Evolutionary conservation across 129 eudicot genomes (phyloP).

Genomic region (Centella asiatica): DNA sequence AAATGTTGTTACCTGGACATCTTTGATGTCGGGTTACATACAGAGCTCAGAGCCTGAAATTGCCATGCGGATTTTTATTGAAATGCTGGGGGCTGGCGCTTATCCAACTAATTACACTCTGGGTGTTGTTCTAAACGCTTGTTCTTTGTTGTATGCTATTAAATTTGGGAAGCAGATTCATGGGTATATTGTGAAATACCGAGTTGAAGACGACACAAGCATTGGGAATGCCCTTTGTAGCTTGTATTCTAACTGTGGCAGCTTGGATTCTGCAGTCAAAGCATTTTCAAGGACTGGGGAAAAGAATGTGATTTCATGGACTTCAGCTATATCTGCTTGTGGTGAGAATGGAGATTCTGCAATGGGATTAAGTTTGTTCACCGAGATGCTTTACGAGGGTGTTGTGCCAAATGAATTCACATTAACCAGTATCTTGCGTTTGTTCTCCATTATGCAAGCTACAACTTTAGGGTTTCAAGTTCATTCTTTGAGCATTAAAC

Average conservation of each 20-base stretch:
- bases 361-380: conserved; percentile 48
- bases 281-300: conserved; percentile 46
- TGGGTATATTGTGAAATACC: conserved; percentile 57
- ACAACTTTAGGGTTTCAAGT: conserved; percentile 55
- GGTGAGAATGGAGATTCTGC: conserved; percentile 62
- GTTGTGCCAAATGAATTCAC: conserved; percentile 64
- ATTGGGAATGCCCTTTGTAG: conserved; percentile 70
- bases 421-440: conserved; percentile 56
- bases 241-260: conserved; percentile 52
- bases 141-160: conserved; percentile 33
- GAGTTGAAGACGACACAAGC: conserved; percentile 45
- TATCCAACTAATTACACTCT: conserved; percentile 69
- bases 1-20: conserved; percentile 90
- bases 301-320: conserved; percentile 86
- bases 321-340: conserved; percentile 67
- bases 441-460: conserved; percentile 70
- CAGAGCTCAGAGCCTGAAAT: conserved; percentile 50
- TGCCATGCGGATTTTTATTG: conserved; percentile 40
- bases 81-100: conserved; percentile 62
- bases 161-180: conserved; percentile 55
- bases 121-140: conserved; percentile 57
- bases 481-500: conserved; percentile 56
- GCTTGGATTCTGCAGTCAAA: conserved; percentile 43
- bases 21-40: conserved; percentile 74
- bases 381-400: conserved; percentile 54